phyloP scores from a whole-genome alignment of 306 rosid genomes.

The Prunus davidiana region DNA sequence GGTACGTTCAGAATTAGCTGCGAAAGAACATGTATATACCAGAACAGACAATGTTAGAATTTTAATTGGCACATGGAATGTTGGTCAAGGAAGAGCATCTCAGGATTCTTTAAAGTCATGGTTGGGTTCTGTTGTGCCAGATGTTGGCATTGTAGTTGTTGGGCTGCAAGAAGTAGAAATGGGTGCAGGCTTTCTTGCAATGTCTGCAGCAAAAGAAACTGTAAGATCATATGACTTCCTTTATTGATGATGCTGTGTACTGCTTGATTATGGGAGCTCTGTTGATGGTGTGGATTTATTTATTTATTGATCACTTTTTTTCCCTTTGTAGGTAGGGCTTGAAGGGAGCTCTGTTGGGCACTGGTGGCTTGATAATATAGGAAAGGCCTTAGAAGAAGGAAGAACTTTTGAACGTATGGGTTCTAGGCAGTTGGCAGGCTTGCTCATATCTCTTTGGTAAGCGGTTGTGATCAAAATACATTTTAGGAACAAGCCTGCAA shows the following conservation, averaged over 20 bases:
- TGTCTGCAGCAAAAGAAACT: constrained; percentile 99
- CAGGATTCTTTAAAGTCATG: constrained; percentile 77
- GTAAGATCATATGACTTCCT: constrained; percentile 42
- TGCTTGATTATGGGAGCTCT: not conserved
- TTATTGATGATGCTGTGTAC: constrained; percentile 13
- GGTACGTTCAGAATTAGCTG: constrained; percentile 67
- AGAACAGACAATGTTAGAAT: constrained; percentile 70
- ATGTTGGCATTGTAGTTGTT: constrained; percentile 91
- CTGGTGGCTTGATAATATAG: constrained; percentile 96
- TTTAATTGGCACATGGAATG: constrained; percentile 95
- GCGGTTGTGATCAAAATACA: constrained; percentile 20
- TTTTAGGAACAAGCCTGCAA: constrained; percentile 3
- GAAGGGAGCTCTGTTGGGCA: constrained; percentile 99
- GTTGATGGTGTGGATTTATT: not conserved
- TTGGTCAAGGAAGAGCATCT: constrained; percentile 96
- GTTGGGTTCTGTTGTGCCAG: constrained; percentile 85
- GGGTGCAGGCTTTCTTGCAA: constrained; percentile 99
- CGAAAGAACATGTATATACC: constrained; percentile 60
- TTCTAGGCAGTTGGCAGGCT: constrained; percentile 97
- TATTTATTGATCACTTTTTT: constrained; percentile 30
- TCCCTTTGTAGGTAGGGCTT: constrained; percentile 87
- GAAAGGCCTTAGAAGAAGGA: constrained; percentile 90
- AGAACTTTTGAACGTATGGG: constrained; percentile 95
- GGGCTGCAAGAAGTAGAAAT: constrained; percentile 99
- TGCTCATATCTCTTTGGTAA: constrained; percentile 97